Percentiles rank a stretch among this genome's conserved stretches.
Evolutionary conservation across 2,329 filamentous ascomycete genomes (phyloP).

Genomic region (Claviceps pazoutovae): DNA sequence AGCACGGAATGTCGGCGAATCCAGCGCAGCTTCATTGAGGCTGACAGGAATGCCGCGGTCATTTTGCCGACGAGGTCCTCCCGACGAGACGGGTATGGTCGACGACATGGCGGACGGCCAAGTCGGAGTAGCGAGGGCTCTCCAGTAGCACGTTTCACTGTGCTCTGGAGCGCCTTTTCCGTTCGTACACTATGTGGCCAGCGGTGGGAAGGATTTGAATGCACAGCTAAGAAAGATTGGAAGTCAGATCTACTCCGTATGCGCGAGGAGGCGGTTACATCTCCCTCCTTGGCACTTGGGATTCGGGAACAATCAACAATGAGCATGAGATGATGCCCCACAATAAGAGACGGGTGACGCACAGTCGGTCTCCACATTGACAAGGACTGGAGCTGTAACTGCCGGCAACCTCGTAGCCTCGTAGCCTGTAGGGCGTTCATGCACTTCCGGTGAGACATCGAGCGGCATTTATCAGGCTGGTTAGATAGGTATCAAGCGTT

Average conservation of each 20-base stretch:
- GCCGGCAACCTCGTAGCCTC: no score
- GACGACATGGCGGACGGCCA: constrained; percentile 10
- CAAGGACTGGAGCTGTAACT: background rate
- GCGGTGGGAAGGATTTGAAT: background rate
- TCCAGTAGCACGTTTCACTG: constrained; percentile 2
- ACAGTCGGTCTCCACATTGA: background rate
- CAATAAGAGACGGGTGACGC: background rate
- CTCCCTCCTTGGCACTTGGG: background rate
- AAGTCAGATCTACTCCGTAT: background rate
- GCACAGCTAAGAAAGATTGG: background rate
- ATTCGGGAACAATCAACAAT: background rate
- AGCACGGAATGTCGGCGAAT: constrained; percentile 90
- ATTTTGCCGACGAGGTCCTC: constrained; percentile 7
- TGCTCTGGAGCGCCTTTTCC: background rate
- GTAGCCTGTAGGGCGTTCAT: no score
- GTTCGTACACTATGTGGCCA: background rate
- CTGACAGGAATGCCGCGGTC: constrained; percentile 53
- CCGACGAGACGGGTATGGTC: constrained; percentile 4
- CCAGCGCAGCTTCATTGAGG: constrained; percentile 87
- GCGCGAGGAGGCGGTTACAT: background rate
- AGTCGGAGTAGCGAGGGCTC: background rate
- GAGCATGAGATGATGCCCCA: background rate
- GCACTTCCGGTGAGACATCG: background rate
- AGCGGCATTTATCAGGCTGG: background rate
- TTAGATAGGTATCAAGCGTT: background rate